Base-by-base conservation (phyloP, 1,284 basidiomycete genomes). In the Gymnopus androsaceus region DNA sequence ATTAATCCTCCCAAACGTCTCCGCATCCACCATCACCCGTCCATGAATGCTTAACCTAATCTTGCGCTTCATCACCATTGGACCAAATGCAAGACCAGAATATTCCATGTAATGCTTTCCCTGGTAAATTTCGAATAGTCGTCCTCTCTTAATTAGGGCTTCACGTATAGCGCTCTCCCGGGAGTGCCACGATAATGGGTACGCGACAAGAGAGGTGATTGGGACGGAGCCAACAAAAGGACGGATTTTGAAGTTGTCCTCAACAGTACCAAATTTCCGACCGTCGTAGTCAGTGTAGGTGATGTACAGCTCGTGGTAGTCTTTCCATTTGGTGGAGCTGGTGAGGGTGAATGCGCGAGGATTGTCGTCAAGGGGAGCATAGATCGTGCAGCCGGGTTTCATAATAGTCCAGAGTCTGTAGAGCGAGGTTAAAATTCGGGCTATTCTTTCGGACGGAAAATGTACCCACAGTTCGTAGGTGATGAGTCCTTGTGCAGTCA, bases 341-440 rank as follows among this genome's bases (percentile, higher is more conserved):
- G 12, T 48, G 28, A 48, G 46, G 9, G 30, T 19, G 15, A 48
- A 48, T 8, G 46, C 30, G 5, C 46, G 46, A 14, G 46, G 46
- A 31, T 48, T 25, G 14, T 28, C 46, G 25, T 48, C 27, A 23
- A 48, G 28, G 27, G 46, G 30, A 19, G 46, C 25, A n/a, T 48
- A 48, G 11, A 48, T 48, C 19, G 46, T 48, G n/a, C 46, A 48
- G 2, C 46, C 46, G 3, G 46, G 46, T 48, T 48, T 48, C 46
- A 48, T 48, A 17, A 48, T 33, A 15, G 46, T 48, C 46, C 46
- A 48, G 4, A 48, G 46, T 31, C 46, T 48, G 14, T 12, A 15
- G 7, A 33, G 31, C 30, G 9, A n/a, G n/a, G n/a, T n/a, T n/a
- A n/a, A n/a, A n/a, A n/a, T 23, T 46, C 21, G 12, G 30, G 2